phyloP scores from a whole-genome alignment of 768 basidiomycete genomes.

The Lactifluus subvellereus region DNA sequence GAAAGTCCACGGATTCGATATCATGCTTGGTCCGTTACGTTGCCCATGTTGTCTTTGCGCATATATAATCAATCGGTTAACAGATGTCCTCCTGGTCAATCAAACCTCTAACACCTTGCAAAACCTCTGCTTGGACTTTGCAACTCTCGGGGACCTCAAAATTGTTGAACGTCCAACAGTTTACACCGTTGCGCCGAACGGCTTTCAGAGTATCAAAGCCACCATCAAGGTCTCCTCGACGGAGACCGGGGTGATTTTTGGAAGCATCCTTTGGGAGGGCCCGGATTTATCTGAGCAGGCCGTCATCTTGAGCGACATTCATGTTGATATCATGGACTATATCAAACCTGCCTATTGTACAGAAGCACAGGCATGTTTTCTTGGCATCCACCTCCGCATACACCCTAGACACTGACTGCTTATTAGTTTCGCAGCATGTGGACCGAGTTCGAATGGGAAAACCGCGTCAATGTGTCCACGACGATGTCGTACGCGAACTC shows the following conservation, averaged over 20 bases:
- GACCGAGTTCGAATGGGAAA: slow-evolving; percentile 99
- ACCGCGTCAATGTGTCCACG: slow-evolving; percentile 90
- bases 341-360: slow-evolving; percentile 95
- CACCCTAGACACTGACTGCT: neutral
- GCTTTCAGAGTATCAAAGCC: slow-evolving; percentile 97
- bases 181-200: slow-evolving; percentile 90
- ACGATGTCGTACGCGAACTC: slow-evolving; percentile 59
- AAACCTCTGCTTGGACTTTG: slow-evolving; percentile 95
- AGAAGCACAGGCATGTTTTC: slow-evolving; percentile 70
- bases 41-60: neutral
- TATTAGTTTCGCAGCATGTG: slow-evolving; percentile 92
- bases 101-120: slow-evolving; percentile 92
- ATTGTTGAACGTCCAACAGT: slow-evolving; percentile 93
- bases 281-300: slow-evolving; percentile 81
- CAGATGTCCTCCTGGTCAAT: slow-evolving; percentile 94
- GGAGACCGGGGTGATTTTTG: slow-evolving; percentile 97
- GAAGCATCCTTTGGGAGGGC: slow-evolving; percentile 95
- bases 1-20: slow-evolving; percentile 97
- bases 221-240: slow-evolving; percentile 99
- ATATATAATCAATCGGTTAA: neutral
- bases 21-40: slow-evolving; percentile 63
- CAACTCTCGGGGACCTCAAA: slow-evolving; percentile 94
- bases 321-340: slow-evolving; percentile 98
- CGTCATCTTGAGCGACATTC: slow-evolving; percentile 94
- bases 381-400: neutral